phyloP scores from a whole-genome alignment of 2,329 filamentous ascomycete genomes.

The Colletotrichum horii region DNA sequence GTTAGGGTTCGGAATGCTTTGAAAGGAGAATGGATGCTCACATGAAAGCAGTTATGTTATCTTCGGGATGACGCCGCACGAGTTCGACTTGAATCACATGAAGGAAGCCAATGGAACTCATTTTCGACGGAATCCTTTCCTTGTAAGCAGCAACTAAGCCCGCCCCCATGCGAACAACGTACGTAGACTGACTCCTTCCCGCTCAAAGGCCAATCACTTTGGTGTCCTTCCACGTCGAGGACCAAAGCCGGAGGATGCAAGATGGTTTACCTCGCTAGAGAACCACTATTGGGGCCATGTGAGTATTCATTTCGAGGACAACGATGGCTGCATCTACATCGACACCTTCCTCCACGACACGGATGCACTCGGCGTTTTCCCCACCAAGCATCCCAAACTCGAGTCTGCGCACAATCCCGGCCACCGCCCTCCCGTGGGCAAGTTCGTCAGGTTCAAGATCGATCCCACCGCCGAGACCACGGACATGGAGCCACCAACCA shows the following conservation, averaged over 20 bases:
- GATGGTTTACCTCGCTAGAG: not conserved
- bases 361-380: not conserved
- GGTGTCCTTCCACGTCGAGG: not conserved
- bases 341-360: not conserved
- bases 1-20: accelerated
- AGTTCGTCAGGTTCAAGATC: not conserved
- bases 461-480: not conserved
- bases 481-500: not conserved
- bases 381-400: not conserved
- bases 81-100: not conserved
- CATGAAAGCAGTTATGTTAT: not conserved
- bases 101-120: not conserved
- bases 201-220: not conserved
- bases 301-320: not conserved
- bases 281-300: not conserved
- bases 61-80: not conserved
- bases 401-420: not conserved
- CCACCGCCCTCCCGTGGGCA: not conserved
- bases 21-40: accelerated
- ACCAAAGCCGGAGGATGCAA: not conserved
- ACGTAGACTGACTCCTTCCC: accelerated
- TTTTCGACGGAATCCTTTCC: not conserved
- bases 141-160: not conserved
- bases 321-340: not conserved
- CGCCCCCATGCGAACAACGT: too few species aligned